Evolutionary conservation across 495 filamentous ascomycete species (phyloP).

Genomic region (Aspergillus bridgeri): DNA sequence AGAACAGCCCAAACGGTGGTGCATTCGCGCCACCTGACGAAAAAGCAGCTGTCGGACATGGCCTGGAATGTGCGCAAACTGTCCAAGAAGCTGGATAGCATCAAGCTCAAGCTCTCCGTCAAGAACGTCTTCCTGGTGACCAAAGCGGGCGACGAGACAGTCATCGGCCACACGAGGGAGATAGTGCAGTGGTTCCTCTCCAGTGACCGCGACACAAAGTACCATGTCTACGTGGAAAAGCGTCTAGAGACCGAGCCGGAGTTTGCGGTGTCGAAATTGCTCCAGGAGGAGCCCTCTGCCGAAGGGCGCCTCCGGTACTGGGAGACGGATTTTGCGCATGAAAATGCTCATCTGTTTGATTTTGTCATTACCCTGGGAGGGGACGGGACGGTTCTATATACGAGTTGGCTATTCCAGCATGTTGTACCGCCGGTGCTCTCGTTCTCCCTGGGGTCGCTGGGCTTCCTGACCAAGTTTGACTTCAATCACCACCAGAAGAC

Average conservation of each 20-base stretch:
- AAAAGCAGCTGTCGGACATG: slow-evolving; percentile 92
- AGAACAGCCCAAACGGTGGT: slow-evolving; percentile 31
- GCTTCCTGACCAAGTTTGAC: slow-evolving; percentile 96
- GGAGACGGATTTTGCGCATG: slow-evolving; percentile 71
- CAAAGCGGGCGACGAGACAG: slow-evolving; percentile 77
- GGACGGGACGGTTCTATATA: slow-evolving; percentile 93
- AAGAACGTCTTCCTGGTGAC: slow-evolving; percentile 83
- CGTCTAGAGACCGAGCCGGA: slow-evolving; percentile 63
- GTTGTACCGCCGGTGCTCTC: slow-evolving; percentile 91
- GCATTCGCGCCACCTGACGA: slow-evolving; percentile 73
- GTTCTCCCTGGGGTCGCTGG: slow-evolving; percentile 86
- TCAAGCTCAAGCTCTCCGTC: slow-evolving; percentile 75
- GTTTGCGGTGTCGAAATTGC: slow-evolving; percentile 65
- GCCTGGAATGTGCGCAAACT: slow-evolving; percentile 90
- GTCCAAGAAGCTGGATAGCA: slow-evolving; percentile 75
- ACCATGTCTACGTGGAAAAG: slow-evolving; percentile 77
- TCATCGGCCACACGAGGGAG: slow-evolving; percentile 77
- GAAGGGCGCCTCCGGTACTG: slow-evolving; percentile 70
- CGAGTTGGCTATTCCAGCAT: slow-evolving; percentile 95
- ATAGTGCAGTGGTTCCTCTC: slow-evolving; percentile 84
- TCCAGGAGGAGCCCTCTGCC: slow-evolving; percentile 54
- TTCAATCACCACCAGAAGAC: slow-evolving; percentile 70
- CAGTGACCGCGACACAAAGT: slow-evolving; percentile 61
- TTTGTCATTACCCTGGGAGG: slow-evolving; percentile 94
- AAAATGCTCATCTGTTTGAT: slow-evolving; percentile 83